Conservation (phyloP, 1,284 basidiomycete species). For the Ustilago xerochloae region DNA sequence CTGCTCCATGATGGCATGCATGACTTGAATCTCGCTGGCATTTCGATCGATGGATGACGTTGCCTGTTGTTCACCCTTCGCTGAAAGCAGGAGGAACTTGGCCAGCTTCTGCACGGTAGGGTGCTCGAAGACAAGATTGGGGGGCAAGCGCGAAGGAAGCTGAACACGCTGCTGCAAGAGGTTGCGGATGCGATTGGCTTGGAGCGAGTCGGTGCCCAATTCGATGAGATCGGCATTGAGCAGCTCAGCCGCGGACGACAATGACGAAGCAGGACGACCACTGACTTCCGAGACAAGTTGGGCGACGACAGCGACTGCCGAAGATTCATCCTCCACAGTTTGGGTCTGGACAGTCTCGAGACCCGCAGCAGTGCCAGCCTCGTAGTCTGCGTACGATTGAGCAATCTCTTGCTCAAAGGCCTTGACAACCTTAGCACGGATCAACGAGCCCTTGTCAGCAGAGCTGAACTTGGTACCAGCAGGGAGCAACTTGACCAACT, state of each 20-base stretch:
- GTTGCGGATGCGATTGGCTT: slow-evolving; percentile 72
- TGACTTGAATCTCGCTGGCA: slow-evolving; percentile 56
- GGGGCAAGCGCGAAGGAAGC: slow-evolving; percentile 38
- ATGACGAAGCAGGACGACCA: slow-evolving; percentile 8
- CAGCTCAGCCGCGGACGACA: background rate
- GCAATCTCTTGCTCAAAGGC: slow-evolving; percentile 21
- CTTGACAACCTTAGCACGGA: slow-evolving; percentile 2
- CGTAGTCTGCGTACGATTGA: slow-evolving; percentile 23
- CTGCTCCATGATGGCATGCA: background rate
- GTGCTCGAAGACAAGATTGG: slow-evolving; percentile 70
- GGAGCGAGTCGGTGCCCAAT: slow-evolving; percentile 74
- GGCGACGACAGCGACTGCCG: background rate
- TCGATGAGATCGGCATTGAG: slow-evolving; percentile 68
- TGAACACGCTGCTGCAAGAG: slow-evolving; percentile 9
- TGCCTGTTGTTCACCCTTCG: background rate
- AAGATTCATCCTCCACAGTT: background rate
- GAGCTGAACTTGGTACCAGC: slow-evolving; percentile 1
- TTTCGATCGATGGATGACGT: slow-evolving; percentile 15
- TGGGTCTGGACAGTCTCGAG: background rate
- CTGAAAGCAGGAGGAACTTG: slow-evolving; percentile 20
- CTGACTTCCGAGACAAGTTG: slow-evolving; percentile 32
- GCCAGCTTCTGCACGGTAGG: slow-evolving; percentile 69
- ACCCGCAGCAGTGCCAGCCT: background rate
- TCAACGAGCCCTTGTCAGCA: slow-evolving; percentile 34
- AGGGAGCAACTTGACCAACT: slow-evolving; percentile 26